Percentiles rank a stretch among this genome's conserved stretches.
Conservation (phyloP, 139 green algal species). For the Coccomyxa sp. region DNA sequence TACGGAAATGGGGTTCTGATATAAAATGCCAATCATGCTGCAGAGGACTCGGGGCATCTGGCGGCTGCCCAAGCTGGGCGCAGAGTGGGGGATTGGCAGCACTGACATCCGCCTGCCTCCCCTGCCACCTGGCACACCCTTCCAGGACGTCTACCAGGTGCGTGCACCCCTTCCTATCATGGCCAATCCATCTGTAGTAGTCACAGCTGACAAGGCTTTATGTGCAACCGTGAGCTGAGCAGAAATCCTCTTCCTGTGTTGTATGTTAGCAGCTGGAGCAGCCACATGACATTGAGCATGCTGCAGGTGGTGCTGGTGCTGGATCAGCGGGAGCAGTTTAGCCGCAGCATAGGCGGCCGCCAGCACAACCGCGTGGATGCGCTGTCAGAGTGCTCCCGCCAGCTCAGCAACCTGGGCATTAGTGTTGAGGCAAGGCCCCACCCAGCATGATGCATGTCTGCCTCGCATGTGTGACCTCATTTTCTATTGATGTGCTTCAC, state of each 20-base stretch:
- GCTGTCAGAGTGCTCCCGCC: not conserved
- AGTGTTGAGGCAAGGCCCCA: not conserved
- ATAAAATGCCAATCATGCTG: not conserved
- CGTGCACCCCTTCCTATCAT: not conserved
- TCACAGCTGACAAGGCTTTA: not conserved
- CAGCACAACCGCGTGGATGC: not conserved
- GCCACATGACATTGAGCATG: not conserved
- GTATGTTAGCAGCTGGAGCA: not conserved
- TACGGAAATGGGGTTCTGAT: not conserved
- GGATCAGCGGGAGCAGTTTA: conserved; percentile 59
- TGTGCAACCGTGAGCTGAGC: not conserved
- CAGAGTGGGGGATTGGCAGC: not conserved
- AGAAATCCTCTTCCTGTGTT: not conserved
- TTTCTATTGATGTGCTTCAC: no score
- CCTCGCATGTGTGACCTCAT: no score
- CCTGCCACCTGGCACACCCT: conserved; percentile 35
- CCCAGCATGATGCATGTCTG: no score
- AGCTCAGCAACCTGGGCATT: conserved; percentile 3
- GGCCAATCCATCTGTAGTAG: not conserved
- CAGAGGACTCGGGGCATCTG: not conserved
- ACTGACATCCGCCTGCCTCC: conserved; percentile 48
- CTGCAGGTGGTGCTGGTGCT: conserved; percentile 55
- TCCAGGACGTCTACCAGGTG: conserved; percentile 29
- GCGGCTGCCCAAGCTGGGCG: not conserved
- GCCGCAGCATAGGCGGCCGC: not conserved